These are phyloP conservation scores for Dioscorea alata DNA, from an alignment of 106 monocot species.

Conservation along the genomic window DNA sequence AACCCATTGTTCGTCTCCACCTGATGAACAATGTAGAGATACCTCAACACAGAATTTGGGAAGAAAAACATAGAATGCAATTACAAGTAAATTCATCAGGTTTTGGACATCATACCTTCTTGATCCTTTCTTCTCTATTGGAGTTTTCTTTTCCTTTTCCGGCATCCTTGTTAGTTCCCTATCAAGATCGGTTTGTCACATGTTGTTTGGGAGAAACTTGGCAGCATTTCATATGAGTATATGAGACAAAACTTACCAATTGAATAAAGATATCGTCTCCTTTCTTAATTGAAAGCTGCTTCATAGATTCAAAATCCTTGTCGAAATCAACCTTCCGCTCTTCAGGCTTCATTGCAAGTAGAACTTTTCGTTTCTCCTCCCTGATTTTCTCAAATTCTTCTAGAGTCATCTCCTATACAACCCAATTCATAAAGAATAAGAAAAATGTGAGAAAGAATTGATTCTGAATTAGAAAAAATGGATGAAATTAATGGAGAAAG, in stretches of 20 bases:
- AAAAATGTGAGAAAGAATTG: not conserved
- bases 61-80: not conserved
- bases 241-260: slow-evolving; percentile 20
- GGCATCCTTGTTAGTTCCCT: slow-evolving; percentile 74
- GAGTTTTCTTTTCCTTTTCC: slow-evolving; percentile 41
- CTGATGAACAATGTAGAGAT: slow-evolving; percentile 8
- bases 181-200: not conserved
- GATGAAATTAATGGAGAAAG: not conserved
- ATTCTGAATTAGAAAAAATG: not conserved
- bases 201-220: not conserved
- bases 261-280: slow-evolving; percentile 43
- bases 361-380: slow-evolving; percentile 45
- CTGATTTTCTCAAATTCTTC: slow-evolving; percentile 47
- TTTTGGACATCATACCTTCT: slow-evolving; percentile 36
- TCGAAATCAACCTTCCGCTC: slow-evolving; percentile 43
- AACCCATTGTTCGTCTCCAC: slow-evolving; percentile 74
- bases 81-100: not conserved
- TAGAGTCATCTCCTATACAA: slow-evolving; percentile 43
- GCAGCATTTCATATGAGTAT: not conserved
- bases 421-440: not conserved
- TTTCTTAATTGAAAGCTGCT: slow-evolving; percentile 41
- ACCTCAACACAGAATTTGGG: not conserved
- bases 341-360: slow-evolving; percentile 31
- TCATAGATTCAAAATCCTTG: slow-evolving; percentile 43
- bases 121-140: slow-evolving; percentile 51